Percentiles rank a stretch among this genome's conserved stretches.
phyloP scores from a whole-genome alignment of 1,139 yeast species.

The Wickerhamiella pararugosa region DNA sequence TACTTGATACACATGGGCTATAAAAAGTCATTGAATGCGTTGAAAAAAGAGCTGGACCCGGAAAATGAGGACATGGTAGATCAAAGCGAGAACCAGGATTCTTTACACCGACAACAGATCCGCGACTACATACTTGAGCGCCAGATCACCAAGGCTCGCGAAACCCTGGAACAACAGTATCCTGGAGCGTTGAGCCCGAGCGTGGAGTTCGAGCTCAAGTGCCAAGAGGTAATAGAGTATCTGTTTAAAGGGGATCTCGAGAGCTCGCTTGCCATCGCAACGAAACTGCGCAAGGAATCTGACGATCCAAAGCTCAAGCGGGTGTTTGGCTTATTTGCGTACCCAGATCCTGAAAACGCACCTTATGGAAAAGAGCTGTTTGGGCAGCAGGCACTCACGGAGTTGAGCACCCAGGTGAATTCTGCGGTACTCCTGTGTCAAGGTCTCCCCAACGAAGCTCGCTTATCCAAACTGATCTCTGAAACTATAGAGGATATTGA shows the following conservation, averaged over 20 bases:
- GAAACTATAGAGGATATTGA: slow-evolving; percentile 25
- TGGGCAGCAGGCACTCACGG: slow-evolving; percentile 24
- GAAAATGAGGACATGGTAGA: slow-evolving; percentile 10
- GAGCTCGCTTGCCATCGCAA: slow-evolving; percentile 34
- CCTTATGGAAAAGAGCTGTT: slow-evolving; percentile 23
- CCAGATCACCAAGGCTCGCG: slow-evolving; percentile 35
- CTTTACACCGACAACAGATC: slow-evolving; percentile 37
- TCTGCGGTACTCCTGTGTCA: slow-evolving; percentile 32
- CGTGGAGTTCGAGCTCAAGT: slow-evolving; percentile 39
- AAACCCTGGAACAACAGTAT: slow-evolving; percentile 31
- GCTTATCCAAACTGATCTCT: slow-evolving; percentile 26
- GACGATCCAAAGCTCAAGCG: slow-evolving; percentile 26
- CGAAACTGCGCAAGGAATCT: slow-evolving; percentile 30
- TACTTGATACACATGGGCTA: slow-evolving; percentile 66
- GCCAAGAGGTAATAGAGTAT: slow-evolving; percentile 32
- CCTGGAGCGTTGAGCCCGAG: slow-evolving; percentile 34
- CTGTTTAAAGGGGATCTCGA: slow-evolving; percentile 18
- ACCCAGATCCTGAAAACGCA: slow-evolving; percentile 29
- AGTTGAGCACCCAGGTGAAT: slow-evolving; percentile 32
- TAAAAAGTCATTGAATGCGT: slow-evolving; percentile 49
- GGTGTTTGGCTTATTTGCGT: slow-evolving; percentile 38
- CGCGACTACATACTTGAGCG: slow-evolving; percentile 33
- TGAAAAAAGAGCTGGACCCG: slow-evolving; percentile 33
- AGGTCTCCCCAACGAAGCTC: slow-evolving; percentile 27
- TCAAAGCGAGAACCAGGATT: slow-evolving; percentile 17